Evolutionary conservation across 177 flowering plant genomes (phyloP), one percentile per base, ranked within the genome.

Genomic region (Vitis hybrid): DNA sequence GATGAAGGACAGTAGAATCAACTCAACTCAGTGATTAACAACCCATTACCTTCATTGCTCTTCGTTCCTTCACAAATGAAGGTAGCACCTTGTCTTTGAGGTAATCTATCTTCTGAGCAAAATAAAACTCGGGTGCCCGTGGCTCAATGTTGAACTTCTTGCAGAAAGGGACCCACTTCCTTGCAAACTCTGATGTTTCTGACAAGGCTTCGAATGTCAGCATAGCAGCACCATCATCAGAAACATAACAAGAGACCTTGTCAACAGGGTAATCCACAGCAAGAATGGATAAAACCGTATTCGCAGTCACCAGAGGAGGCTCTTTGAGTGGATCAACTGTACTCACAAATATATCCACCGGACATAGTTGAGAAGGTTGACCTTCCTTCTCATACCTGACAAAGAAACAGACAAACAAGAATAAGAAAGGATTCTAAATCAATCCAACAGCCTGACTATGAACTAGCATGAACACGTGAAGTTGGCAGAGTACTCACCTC

Each of bases 231-330:
- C 90, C 90, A 51, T 88, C 92, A 35, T 88, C 92, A 4, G 92
- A 88, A 30, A 88, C 73, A 71, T 88, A 86, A 48, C 91, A 85
- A 14, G 86, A 81, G 8, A 87, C 67, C 78, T 86, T 88, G 64
- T 88, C 88, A 1, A 82, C 86, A 0, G 89, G 91, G 62, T 84
- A 88, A 62, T 88, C 88, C n/a, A 75, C 85, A 1, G 88, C 83
- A 11, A 85, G 82, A 56, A 86, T 84, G 1, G 95, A 90, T 5
- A 91, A 81, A 40, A 91, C 85, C 13, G 96, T 91, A 85, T 91
- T 91, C 51, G 91, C 89, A 3, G 88, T 88, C 62, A 81, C 84
- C 16, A 88, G 76, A 11, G 91, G 89, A 2, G 89, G 89, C 35
- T 88, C 89, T 68, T 84, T 88, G 11, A 81, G 76, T 6, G 89